Evolutionary conservation across 176 grass and related monocot genomes (phyloP), one percentile per base, ranked within the genome.

Genomic region (Cenchrus americanus): DNA sequence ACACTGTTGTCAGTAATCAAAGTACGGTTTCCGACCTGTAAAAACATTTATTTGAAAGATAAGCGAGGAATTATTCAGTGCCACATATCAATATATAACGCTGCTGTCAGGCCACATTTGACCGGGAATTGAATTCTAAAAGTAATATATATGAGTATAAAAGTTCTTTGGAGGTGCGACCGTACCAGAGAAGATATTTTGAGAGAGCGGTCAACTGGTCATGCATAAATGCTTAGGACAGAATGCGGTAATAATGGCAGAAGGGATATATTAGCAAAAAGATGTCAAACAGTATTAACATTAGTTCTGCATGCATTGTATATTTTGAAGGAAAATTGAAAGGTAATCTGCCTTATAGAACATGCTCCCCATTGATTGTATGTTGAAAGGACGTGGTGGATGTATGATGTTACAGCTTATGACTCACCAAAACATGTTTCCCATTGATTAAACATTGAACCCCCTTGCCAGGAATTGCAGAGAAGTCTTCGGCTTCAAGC

Each of bases 371-470:
- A 17, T 6, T 32, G n/a, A 37, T 37, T 30, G 76, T 22, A 80
- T 22, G 27, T 22, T 47, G 76, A 74, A 78, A 58, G 27, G 62
- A 15, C 18, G 2, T 37, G 34, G 34, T 41, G 7, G 15, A 64
- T 62, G 49, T 65, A 79, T 46, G 67, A 48, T 54, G 47, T 69
- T 48, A 37, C 4, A 66, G 51, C 18, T 27, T 80, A 65, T 73
- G 50, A 97, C 92, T 87, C 80, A 96, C 96, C 91, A 99, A 81
- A 89, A 96, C 83, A 44, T 60, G 69, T 49, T 96, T 96, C 42
- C 78, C 93, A 8, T 90, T 85, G 77, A 96, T 91, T 22, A 9
- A 87, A 78, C 96, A 99, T 40, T 67, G 86, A 61, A 99, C 78
- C 51, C 96, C 96, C 87, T 87, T 96, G 34, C 96, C 93, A 57